Evolutionary conservation across 2,329 filamentous ascomycete genomes (phyloP).

Genomic region (Purpureocillium lavendulum): DNA sequence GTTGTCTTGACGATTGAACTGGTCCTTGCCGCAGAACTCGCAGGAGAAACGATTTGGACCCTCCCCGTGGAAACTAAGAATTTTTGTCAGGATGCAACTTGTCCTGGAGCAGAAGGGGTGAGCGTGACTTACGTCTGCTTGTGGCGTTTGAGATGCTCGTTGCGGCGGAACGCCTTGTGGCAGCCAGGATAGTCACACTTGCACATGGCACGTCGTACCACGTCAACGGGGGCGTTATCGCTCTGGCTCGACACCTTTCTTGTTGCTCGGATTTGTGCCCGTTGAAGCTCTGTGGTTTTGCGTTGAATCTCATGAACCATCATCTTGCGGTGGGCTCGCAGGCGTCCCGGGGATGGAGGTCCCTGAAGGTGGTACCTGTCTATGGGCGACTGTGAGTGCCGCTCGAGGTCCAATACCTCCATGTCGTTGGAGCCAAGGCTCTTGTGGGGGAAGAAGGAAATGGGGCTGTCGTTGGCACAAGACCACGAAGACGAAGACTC

Average conservation of each 20-base stretch:
- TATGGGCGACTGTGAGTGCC: constrained; percentile 25
- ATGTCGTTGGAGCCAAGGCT: constrained; percentile 20
- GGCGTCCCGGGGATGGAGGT: constrained; percentile 22
- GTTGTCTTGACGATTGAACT: constrained; percentile 33
- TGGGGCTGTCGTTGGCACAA: constrained; percentile 30
- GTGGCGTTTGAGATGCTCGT: constrained; percentile 49
- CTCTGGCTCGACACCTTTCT: constrained; percentile 20
- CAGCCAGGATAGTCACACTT: constrained; percentile 39
- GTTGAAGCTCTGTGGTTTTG: constrained; percentile 35
- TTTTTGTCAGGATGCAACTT: neutral
- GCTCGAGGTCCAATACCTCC: constrained; percentile 25
- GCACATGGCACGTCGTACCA: constrained; percentile 30
- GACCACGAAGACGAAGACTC: constrained; percentile 29
- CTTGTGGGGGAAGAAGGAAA: constrained; percentile 28
- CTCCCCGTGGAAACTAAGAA: constrained; percentile 25
- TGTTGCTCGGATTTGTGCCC: constrained; percentile 25
- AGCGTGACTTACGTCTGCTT: constrained; percentile 36
- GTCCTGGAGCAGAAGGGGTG: neutral
- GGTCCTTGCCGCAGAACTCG: constrained; percentile 32
- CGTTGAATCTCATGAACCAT: constrained; percentile 33
- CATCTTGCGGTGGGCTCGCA: constrained; percentile 28
- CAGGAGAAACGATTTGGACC: constrained; percentile 30
- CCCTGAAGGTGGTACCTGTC: constrained; percentile 21
- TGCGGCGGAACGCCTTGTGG: constrained; percentile 39
- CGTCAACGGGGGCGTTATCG: constrained; percentile 21